These are phyloP conservation scores for Elasticomyces elasticus DNA, from an alignment of 495 filamentous ascomycete genomes.

Conservation along the genomic window DNA sequence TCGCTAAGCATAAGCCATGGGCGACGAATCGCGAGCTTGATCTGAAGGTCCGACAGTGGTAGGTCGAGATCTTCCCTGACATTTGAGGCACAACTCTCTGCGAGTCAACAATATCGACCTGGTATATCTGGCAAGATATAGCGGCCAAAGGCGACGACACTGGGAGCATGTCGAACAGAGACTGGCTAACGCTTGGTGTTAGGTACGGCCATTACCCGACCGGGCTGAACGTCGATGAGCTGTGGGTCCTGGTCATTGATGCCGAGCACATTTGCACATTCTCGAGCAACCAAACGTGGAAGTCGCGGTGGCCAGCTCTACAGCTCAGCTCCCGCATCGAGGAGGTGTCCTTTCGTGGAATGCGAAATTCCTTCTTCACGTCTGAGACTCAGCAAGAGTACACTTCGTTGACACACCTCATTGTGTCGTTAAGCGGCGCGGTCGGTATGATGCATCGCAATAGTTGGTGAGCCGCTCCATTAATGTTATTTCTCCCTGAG, in stretches of 20 bases:
- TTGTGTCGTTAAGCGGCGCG: constrained; percentile 29
- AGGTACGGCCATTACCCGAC: constrained; percentile 35
- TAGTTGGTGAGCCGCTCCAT: no score
- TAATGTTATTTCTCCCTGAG: no score
- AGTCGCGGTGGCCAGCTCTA: constrained; percentile 31
- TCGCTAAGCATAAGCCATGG: constrained; percentile 33
- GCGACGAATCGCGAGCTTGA: constrained; percentile 30
- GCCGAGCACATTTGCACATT: constrained; percentile 31
- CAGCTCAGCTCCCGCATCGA: constrained; percentile 31
- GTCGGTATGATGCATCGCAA: constrained; percentile 32
- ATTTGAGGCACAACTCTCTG: no score
- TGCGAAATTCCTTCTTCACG: constrained; percentile 28
- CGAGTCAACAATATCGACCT: no score
- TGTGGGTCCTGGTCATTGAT: constrained; percentile 34
- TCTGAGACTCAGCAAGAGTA: constrained; percentile 25
- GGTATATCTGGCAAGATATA: no score
- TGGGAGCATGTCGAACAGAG: no score
- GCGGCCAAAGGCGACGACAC: no score
- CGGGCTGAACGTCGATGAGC: constrained; percentile 33
- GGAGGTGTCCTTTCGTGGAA: constrained; percentile 32
- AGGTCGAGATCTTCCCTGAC: no score
- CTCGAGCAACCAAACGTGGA: constrained; percentile 36
- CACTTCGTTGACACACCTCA: constrained; percentile 27
- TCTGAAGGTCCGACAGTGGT: constrained; percentile 33
- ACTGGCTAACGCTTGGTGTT: no score